Conservation (phyloP, 2,329 filamentous ascomycete genomes). For the Cryphonectria japonica region DNA sequence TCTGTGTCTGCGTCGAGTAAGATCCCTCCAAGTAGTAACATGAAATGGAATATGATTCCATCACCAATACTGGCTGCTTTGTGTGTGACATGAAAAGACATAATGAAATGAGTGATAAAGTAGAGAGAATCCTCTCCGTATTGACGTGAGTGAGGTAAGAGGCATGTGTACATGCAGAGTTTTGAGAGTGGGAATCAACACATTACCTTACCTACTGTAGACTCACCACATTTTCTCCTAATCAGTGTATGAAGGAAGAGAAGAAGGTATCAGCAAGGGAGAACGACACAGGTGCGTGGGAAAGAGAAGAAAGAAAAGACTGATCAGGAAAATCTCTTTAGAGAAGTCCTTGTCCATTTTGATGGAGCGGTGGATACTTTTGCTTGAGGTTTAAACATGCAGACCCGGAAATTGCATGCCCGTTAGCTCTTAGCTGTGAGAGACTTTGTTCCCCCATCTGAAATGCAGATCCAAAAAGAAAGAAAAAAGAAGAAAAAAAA, state of each 20-base stretch:
- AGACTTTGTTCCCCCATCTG: background rate
- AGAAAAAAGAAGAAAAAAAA: no score
- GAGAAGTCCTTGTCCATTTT: conserved; percentile 26
- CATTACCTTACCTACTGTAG: background rate
- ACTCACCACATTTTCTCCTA: background rate
- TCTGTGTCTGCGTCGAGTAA: conserved; percentile 63
- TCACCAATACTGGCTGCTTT: conserved; percentile 32
- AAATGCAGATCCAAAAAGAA: no score
- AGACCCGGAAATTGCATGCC: background rate
- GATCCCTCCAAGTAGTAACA: conserved; percentile 43
- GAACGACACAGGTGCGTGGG: background rate
- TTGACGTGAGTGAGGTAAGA: background rate
- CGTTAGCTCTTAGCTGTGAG: background rate
- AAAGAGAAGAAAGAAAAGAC: conserved; percentile 4
- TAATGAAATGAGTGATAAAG: background rate
- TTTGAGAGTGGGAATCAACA: background rate
- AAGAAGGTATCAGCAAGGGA: background rate
- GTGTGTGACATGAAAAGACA: background rate
- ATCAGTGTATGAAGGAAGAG: background rate
- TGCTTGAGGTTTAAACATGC: conserved; percentile 13
- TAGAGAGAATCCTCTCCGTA: background rate
- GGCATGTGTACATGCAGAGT: background rate
- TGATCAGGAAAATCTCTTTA: conserved; percentile 22
- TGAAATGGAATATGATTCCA: conserved; percentile 35
- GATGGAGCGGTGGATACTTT: conserved; percentile 29